A percentile compares a stretch with the other conserved stretches of the same genome.
Evolutionary conservation across 2,329 filamentous ascomycete genomes (phyloP).

Genomic region (Teratosphaeria zuluensis): DNA sequence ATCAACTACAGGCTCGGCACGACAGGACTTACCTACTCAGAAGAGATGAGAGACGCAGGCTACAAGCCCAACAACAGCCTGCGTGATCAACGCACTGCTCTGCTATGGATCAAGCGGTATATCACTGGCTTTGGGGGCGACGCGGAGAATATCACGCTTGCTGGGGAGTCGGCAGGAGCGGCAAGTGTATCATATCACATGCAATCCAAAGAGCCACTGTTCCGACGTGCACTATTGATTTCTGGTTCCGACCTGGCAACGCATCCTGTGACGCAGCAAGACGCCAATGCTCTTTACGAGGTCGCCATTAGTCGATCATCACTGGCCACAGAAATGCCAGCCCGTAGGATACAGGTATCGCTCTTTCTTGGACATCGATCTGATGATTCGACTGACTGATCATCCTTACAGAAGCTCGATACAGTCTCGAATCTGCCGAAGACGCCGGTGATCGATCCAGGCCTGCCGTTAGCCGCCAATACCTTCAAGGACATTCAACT

Average conservation of each 20-base stretch:
- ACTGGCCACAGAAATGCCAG: neutral
- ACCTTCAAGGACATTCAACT: neutral
- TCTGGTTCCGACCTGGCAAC: conserved; percentile 35
- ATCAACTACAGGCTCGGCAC: conserved; percentile 37
- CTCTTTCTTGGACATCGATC: neutral
- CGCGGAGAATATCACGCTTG: conserved; percentile 34
- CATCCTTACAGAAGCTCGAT: neutral
- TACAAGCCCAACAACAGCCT: conserved; percentile 27
- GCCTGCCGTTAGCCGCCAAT: neutral
- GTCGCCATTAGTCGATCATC: conserved; percentile 31
- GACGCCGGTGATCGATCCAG: neutral
- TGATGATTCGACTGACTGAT: neutral
- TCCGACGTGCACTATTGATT: conserved; percentile 34
- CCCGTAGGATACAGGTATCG: neutral
- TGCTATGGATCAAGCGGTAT: conserved; percentile 43
- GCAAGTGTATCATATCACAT: conserved; percentile 24
- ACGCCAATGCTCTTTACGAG: conserved; percentile 27
- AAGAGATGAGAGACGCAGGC: conserved; percentile 13
- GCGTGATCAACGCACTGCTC: conserved; percentile 40
- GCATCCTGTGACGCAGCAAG: conserved; percentile 28
- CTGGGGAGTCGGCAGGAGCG: conserved; percentile 31
- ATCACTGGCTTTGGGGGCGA: conserved; percentile 40
- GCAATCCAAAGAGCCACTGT: conserved; percentile 30
- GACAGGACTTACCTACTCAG: conserved; percentile 30
- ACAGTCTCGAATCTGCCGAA: neutral